Evolutionary conservation across 106 monocot species (phyloP), one percentile per base, ranked within the genome.

Genomic region (Ottelia alismoides): DNA sequence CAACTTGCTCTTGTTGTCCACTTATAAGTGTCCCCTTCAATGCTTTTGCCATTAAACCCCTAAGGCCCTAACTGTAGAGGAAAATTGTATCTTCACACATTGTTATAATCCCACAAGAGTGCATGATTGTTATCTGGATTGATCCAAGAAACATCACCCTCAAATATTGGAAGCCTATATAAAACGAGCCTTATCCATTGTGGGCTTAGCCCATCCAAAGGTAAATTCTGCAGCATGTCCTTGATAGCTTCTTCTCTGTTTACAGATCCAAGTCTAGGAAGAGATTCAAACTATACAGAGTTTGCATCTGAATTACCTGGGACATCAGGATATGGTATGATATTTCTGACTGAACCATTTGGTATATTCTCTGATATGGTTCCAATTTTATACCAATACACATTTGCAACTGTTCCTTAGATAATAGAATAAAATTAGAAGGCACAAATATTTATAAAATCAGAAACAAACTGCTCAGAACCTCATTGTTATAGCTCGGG

Each of bases 71-170:
- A 98, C 71, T 20, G 78, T 82, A 65, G 89, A 78, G 20, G 1
- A 71, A 79, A 51, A 76, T 85, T 44, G 78, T 82, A 65, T 89
- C 96, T 63, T 78, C 85, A 74, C 96, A 98, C 96, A 98, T n/a
- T 98, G 24, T 76, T 74, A 65, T 82, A 74, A 65, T 98, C 96
- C 96, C 96, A 98, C 53, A 98, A 54, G 43, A 89, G 60, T 49
- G 84, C 85, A 72, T 89, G 96, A 54, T 60, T 77, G 47, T 70
- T 85, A 28, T 98, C 85, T 51, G 79, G 74, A 45, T 81, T 85
- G 21, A 89, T 65, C 96, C 96, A 98, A 27, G 60, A 46, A 66
- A 98, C 71, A 64, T 98, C 96, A 70, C 85, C 96, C 58, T 82
- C 78, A 28, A 89, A 79, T 45, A 85, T 55, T 31, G 85, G 82